phyloP scores from a whole-genome alignment of 2,329 filamentous ascomycete species.

The Xylaria digitata region DNA sequence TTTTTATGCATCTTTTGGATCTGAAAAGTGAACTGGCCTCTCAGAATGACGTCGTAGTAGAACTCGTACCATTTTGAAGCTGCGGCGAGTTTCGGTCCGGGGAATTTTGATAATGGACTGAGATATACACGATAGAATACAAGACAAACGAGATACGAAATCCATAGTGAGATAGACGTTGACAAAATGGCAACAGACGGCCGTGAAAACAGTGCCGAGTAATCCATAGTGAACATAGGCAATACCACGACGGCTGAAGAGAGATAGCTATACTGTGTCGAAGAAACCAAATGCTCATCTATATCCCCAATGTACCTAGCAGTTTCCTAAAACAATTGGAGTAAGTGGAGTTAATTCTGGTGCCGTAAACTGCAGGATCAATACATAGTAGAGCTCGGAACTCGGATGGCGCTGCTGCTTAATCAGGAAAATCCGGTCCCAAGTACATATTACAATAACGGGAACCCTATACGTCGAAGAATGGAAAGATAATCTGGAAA shows the following conservation, averaged over 20 bases:
- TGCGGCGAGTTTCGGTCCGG: conserved; percentile 15
- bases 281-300: not conserved
- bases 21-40: conserved; percentile 16
- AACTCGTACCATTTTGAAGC: conserved; percentile 21
- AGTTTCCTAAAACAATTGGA: conserved; percentile 3
- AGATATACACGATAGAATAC: conserved; percentile 16
- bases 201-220: not conserved
- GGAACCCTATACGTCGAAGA: conserved; percentile 4
- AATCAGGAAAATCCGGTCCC: conserved; percentile 23
- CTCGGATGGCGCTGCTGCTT: conserved; percentile 6
- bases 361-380: too few relatives aligned
- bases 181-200: conserved; percentile 10
- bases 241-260: not conserved
- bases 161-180: conserved; percentile 1
- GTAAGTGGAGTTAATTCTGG: too few relatives aligned
- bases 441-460: conserved; percentile 2
- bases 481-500: not conserved
- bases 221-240: conserved; percentile 6
- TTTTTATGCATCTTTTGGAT: conserved; percentile 23
- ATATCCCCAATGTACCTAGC: too few relatives aligned
- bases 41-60: conserved; percentile 9
- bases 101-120: conserved; percentile 10
- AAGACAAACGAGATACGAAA: conserved; percentile 5
- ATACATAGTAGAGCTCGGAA: conserved; percentile 5
- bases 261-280: not conserved